Conservation (phyloP, 768 basidiomycete species). For the Rhodotorula babjevae region DNA sequence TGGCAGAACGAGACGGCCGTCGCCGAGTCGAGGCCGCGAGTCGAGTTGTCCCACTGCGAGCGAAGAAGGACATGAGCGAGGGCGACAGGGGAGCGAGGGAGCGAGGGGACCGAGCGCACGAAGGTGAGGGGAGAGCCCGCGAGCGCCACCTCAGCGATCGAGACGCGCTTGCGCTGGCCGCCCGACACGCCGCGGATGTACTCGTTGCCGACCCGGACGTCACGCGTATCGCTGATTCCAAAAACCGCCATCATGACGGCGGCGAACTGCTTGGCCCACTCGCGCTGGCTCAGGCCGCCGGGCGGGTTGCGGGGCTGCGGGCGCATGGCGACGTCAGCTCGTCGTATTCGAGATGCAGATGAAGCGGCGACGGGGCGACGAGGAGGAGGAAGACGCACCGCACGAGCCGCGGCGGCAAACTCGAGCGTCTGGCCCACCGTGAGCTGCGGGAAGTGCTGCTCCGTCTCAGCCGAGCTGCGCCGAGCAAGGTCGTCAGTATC, state of each 20-base stretch:
- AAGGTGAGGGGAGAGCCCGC: slow-evolving; percentile 37
- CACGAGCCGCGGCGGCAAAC: slow-evolving; percentile 54
- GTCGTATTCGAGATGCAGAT: too few species aligned
- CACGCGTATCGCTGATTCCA: slow-evolving; percentile 65
- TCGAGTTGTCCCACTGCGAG: slow-evolving; percentile 56
- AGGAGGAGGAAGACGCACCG: neutral
- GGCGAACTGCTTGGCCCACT: slow-evolving; percentile 48
- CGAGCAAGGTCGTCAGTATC: slow-evolving; percentile 52
- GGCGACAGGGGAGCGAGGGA: too few species aligned
- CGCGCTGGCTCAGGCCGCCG: slow-evolving; percentile 49
- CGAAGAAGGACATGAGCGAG: neutral
- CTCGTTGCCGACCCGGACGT: slow-evolving; percentile 58
- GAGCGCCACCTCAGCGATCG: slow-evolving; percentile 48
- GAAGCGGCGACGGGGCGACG: neutral
- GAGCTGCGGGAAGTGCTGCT: slow-evolving; percentile 34
- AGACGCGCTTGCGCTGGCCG: slow-evolving; percentile 52
- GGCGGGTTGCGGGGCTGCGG: slow-evolving; percentile 44
- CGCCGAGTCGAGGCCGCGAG: slow-evolving; percentile 67
- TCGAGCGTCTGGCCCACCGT: slow-evolving; percentile 53
- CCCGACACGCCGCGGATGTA: slow-evolving; percentile 57
- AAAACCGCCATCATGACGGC: slow-evolving; percentile 57
- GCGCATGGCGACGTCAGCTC: neutral
- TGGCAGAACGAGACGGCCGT: slow-evolving; percentile 63
- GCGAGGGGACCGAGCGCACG: slow-evolving; percentile 38
- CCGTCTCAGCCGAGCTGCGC: slow-evolving; percentile 15